Base-by-base conservation (phyloP, 2,329 filamentous ascomycete species). In the Pseudogymnoascus sp. region DNA sequence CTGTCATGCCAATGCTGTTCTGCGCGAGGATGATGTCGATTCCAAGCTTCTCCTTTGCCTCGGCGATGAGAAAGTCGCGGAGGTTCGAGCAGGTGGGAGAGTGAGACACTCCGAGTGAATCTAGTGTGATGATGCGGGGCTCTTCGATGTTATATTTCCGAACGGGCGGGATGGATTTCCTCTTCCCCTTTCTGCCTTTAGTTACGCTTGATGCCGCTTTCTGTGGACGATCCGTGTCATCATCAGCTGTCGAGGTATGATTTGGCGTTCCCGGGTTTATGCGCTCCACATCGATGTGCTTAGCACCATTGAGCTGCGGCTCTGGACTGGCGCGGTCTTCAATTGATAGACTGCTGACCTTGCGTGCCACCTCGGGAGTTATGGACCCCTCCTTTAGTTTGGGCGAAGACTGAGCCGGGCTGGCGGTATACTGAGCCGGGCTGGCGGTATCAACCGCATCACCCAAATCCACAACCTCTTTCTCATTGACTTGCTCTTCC, bases 71-170 rank as follows among this genome's bases (percentile, higher is more conserved):
- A 72, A 96, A 97, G 25, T 89, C 82, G 68, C 87, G 91, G 30
- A 99, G 77, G 36, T 82, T 80, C 53, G 73, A 80, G 64, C 88
- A 84, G 5, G 90, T 89, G 0, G 78, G 75, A 1, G 82, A 77
- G 66, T 92, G 90, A 0, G 77, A 50, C 4, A 73, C 68, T n/a
- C 85, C 86, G 1, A 97, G 79, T 0, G 94, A 97, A 72, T 99
- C 94, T 25, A 97, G 82, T 0, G 90, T 91, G 65, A 97, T 86
- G 64, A 97, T 91, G 36, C 83, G 82, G 1, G 90, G 85, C 58
- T 84, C 79, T 7, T 75, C 75, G 1, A 77, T 74, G 60, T 83
- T 76, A 62, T 76, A 75, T 64, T 77, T 82, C 33, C 73, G 73
- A 59, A 66, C 61, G 5, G 67, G 66, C 33, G 64, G 65, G 61